These are phyloP conservation scores for Boletellus deceptivus DNA, from an alignment of 1,284 basidiomycete genomes.

Conservation along the genomic window DNA sequence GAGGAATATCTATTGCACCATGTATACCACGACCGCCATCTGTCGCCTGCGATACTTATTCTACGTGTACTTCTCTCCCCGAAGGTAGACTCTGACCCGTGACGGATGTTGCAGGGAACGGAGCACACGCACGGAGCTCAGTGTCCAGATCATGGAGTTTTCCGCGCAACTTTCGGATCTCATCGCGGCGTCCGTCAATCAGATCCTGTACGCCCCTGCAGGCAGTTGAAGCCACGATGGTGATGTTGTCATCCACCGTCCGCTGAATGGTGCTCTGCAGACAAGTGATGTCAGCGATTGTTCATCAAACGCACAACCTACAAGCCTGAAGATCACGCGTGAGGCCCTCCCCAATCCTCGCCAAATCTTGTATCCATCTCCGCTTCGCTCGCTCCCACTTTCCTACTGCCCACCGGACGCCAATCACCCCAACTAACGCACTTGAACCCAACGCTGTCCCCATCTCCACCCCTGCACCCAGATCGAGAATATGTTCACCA, in stretches of 20 bases:
- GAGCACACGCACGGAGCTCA: conserved; percentile 37
- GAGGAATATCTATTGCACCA: conserved; percentile 22
- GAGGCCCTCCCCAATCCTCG: conserved; percentile 65
- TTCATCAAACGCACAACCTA: not conserved
- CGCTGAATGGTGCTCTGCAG: conserved; percentile 45
- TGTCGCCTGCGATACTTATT: conserved; percentile 14
- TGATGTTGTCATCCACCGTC: conserved; percentile 48
- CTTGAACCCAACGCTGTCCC: conserved; percentile 64
- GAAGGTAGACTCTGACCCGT: not conserved
- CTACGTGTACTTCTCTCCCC: conserved; percentile 6
- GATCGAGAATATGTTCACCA: conserved; percentile 40
- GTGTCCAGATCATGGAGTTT: conserved; percentile 48
- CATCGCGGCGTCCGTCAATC: conserved; percentile 44
- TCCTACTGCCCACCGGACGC: conserved; percentile 66
- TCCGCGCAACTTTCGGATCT: conserved; percentile 38
- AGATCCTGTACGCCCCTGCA: conserved; percentile 47
- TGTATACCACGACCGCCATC: conserved; percentile 29
- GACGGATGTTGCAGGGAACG: conserved; percentile 8
- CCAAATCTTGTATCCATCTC: conserved; percentile 74
- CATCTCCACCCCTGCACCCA: conserved; percentile 44
- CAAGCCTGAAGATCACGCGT: conserved; percentile 70
- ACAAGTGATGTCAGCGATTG: conserved; percentile 2
- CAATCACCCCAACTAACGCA: conserved; percentile 49
- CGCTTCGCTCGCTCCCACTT: conserved; percentile 71
- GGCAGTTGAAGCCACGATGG: conserved; percentile 42